These are phyloP conservation scores for Ulmus americana DNA, from an alignment of 331 rosid genomes.

Conservation along the genomic window DNA sequence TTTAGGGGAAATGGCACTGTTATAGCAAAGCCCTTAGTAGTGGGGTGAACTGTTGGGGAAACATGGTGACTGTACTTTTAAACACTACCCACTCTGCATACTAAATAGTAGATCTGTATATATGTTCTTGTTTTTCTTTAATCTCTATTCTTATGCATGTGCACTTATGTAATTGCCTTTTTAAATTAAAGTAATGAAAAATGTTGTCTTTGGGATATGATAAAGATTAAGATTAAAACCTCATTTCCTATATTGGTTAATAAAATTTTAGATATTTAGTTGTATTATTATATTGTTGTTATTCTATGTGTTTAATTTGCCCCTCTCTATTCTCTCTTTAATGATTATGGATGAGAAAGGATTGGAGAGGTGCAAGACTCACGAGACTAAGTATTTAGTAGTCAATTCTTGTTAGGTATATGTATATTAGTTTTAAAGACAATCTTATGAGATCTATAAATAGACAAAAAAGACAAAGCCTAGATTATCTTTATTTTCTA, in stretches of 20 bases:
- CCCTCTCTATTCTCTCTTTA: too few relatives aligned
- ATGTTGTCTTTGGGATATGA: too few relatives aligned
- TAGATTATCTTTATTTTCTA: slow-evolving; percentile 23
- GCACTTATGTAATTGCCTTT: too few relatives aligned
- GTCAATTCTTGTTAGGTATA: slow-evolving; percentile 39
- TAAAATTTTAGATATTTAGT: too few relatives aligned
- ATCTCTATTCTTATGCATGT: neutral
- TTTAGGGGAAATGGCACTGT: neutral
- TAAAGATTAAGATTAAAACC: too few relatives aligned
- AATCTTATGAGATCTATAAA: slow-evolving; percentile 27
- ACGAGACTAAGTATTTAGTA: slow-evolving; percentile 22
- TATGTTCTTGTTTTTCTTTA: neutral
- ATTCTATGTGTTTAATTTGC: too few relatives aligned
- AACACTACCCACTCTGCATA: neutral
- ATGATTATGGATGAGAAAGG: neutral
- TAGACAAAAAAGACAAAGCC: slow-evolving; percentile 33
- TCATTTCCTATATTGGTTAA: too few relatives aligned
- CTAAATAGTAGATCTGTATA: neutral
- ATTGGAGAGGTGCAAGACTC: slow-evolving; percentile 29
- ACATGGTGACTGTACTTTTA: slow-evolving; percentile 3
- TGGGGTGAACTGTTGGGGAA: neutral
- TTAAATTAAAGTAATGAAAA: too few relatives aligned
- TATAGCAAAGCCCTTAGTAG: neutral
- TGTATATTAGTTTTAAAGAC: slow-evolving; percentile 24
- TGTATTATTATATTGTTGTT: too few relatives aligned